These are phyloP conservation scores for Fusarium subtropicale DNA, from an alignment of 2,329 filamentous ascomycete species.

Conservation along the genomic window DNA sequence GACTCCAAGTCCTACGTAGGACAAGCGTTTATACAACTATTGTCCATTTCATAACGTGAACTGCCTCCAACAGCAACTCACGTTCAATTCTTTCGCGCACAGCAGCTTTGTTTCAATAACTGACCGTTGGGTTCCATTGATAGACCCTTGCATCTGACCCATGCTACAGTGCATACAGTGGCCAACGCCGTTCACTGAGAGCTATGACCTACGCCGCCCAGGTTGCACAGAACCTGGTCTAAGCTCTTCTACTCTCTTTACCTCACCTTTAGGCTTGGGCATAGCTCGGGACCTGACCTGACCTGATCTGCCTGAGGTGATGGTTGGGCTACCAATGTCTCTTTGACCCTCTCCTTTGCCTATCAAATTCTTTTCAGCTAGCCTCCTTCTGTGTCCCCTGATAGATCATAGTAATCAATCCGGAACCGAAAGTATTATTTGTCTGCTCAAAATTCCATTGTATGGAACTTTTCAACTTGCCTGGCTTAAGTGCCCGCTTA, in stretches of 20 bases:
- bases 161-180: slow-evolving; percentile 38
- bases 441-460: neutral
- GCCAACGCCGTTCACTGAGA: slow-evolving; percentile 26
- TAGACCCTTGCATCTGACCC: slow-evolving; percentile 18
- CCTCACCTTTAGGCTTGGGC: slow-evolving; percentile 32
- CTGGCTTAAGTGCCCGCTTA: slow-evolving; percentile 22
- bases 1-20: slow-evolving; percentile 1
- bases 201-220: slow-evolving; percentile 13
- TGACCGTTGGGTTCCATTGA: neutral
- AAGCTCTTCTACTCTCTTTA: slow-evolving; percentile 22
- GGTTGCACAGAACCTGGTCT: slow-evolving; percentile 27
- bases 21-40: neutral
- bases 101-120: slow-evolving; percentile 2
- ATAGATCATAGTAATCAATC: neutral
- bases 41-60: neutral
- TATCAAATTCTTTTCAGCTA: neutral
- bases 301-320: slow-evolving; percentile 9
- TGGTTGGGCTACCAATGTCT: slow-evolving; percentile 28
- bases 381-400: neutral
- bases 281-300: slow-evolving; percentile 19
- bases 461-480: slow-evolving; percentile 1
- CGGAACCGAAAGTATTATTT: neutral
- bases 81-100: neutral
- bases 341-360: slow-evolving; percentile 21
- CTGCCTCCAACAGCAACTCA: neutral